Base-by-base conservation (phyloP, 352 stramenopile species). In the Pythium guiyangense region DNA sequence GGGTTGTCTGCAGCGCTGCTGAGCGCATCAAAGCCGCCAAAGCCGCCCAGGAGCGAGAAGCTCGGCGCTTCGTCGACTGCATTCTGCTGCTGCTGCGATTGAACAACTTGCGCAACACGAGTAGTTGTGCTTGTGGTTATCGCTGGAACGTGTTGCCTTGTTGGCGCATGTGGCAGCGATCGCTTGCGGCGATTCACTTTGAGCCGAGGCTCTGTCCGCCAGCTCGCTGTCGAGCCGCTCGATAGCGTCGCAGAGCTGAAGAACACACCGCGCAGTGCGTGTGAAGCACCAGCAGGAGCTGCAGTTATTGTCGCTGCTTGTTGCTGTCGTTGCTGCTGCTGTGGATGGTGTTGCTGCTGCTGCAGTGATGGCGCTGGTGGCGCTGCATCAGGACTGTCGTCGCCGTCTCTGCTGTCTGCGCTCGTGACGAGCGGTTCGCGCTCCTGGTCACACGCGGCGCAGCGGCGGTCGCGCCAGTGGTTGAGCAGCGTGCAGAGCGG, bases 401-500 rank as follows among this genome's bases (percentile, higher is more conserved):
- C 62, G 37, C 42, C 2, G 48, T 8, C 31, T 54, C 44, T 59
- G 46, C 2, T 20, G n/a, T 22, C 35, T 39, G 20, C 20, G 3
- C 31, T 37, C 31, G 31, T 10, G 31, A 37, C 8, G 4, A 43
- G 57, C 49, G 49, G 53, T 35, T 70, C 70, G 0, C 79, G 67
- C 15, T 51, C 58, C 59, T 78, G 77, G 46, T 86, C 71, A 37
- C 79, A 90, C 48, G 77, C 79, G 9, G 60, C 67, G 50, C 79
- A 90, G 15, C 64, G 67, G 15, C 67, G 57, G 31, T 85, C 73
- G 15, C 62, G 52, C 53, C 70, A 73, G 22, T 55, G 47, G 63
- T 90, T 90, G 11, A 86, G 60, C 43, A 90, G 66, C 71, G 79
- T 90, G 39, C 79, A 90, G 26, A 90, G 73, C 59, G 65, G 59